Percentiles rank a stretch among this genome's conserved stretches.
These are phyloP conservation scores for Mariannaea sp. DNA, from an alignment of 2,329 filamentous ascomycete species.

Conservation along the genomic window DNA sequence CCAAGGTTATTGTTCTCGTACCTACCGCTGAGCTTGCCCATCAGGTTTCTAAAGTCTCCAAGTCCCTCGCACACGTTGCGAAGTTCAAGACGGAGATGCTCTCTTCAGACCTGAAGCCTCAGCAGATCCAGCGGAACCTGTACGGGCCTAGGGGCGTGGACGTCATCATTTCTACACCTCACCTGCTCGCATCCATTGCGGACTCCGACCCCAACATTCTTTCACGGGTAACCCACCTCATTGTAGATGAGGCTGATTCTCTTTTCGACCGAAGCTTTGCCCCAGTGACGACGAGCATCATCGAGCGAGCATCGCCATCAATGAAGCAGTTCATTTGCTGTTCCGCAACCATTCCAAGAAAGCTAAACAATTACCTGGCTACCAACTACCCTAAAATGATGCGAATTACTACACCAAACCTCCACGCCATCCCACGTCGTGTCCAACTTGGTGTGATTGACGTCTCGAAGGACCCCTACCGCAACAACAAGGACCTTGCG, in stretches of 20 bases:
- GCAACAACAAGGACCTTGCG: conserved; percentile 88
- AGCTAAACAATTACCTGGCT: conserved; percentile 83
- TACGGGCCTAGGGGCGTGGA: conserved; percentile 85
- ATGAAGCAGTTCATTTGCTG: conserved; percentile 88
- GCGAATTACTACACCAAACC: conserved; percentile 90
- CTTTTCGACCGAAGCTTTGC: conserved; percentile 93
- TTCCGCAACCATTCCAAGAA: conserved; percentile 92
- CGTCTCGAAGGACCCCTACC: conserved; percentile 88
- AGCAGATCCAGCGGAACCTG: conserved; percentile 81
- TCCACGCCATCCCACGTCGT: conserved; percentile 92
- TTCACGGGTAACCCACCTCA: conserved; percentile 84
- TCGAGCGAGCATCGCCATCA: conserved; percentile 81
- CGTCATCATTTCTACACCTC: conserved; percentile 84
- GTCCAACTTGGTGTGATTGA: conserved; percentile 95
- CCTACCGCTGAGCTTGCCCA: conserved; percentile 90
- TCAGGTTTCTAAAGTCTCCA: conserved; percentile 82
- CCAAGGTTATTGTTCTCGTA: conserved; percentile 83
- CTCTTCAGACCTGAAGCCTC: conserved; percentile 75
- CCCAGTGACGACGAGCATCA: conserved; percentile 77
- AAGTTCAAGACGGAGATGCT: conserved; percentile 88
- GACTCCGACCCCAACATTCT: conserved; percentile 90
- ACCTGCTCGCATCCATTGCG: conserved; percentile 85
- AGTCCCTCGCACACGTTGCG: conserved; percentile 79
- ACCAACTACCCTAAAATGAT: conserved; percentile 80
- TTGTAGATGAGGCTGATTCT: conserved; percentile 95